Evolutionary conservation across 345 rosid species (phyloP), one percentile per base, ranked within the genome.

Genomic region (Eucalyptus erythrocorys): DNA sequence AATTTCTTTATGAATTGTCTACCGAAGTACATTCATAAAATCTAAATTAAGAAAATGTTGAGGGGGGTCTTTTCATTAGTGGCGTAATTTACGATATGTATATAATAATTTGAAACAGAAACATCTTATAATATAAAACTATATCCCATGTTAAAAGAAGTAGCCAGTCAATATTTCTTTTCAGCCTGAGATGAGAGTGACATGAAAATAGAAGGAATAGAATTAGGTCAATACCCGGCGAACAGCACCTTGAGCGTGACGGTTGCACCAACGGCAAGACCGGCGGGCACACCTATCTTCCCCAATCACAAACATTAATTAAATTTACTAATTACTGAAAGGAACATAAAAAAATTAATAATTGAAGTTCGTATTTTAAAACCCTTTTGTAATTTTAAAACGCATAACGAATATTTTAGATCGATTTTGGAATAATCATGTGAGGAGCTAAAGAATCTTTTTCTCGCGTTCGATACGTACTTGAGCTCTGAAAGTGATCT

Each of bases 231-330:
- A 40, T 87, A 94, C 95, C 95, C 96, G 2, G 93, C 96, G 42
- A 95, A 90, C 21, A 94, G 88, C 48, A 94, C 94, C 42, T 90
- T 93, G 51, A 95, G 57, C 42, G 87, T 42, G 80, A 94, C 92
- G 4, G 94, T 95, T 93, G 93, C 91, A 3, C 97, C 96, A 87
- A 95, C 90, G 8, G 92, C 92, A 55, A 94, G 79, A 32, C 95
- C 96, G 6, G 91, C 94, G 7, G 93, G 68, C 53, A 93, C 90
- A 27, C 93, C 92, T 2, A 89, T 87, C 94, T 92, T 91, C 61
- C 42, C 71, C 71, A 30, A 30, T 30, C 71, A 26, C 10, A 30
- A 61, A 30, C 71, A 61, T 61, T 6, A 24, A 61, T 61, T 30
- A 30, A 61, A 61, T 61, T 13, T 27, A 61, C 32, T 61, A 5